phyloP scores from a whole-genome alignment of 106 monocot genomes.

The Phalaenopsis aphrodite region DNA sequence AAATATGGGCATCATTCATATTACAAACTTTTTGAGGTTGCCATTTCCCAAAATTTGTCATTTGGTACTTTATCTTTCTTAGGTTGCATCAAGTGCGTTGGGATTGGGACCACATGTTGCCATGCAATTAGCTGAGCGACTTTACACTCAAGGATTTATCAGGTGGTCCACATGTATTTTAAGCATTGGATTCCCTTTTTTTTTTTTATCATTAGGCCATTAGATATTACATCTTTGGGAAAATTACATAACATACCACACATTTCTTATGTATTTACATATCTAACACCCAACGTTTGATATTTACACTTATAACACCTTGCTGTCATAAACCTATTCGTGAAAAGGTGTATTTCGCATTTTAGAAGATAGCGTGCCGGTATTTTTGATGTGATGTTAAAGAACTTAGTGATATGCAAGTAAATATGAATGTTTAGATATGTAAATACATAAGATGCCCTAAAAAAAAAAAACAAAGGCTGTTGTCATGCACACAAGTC shows the following conservation, averaged over 20 bases:
- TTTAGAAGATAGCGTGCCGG: too few species aligned
- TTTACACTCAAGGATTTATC: constrained; percentile 92
- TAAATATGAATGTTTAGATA: too few species aligned
- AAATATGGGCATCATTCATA: not conserved
- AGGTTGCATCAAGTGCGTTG: constrained; percentile 95
- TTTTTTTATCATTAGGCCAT: not conserved
- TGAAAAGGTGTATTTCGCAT: too few species aligned
- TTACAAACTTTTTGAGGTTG: not conserved
- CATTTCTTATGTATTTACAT: too few species aligned
- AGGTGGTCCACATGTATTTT: constrained; percentile 30
- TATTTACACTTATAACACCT: too few species aligned
- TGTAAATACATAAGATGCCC: too few species aligned
- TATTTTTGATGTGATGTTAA: too few species aligned
- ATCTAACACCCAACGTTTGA: too few species aligned
- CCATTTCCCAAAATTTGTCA: not conserved
- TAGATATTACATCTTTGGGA: not conserved
- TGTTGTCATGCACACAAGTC: not conserved
- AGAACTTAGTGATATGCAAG: too few species aligned
- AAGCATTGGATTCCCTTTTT: not conserved
- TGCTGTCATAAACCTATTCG: too few species aligned
- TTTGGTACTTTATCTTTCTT: constrained; percentile 7
- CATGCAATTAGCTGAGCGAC: constrained; percentile 90
- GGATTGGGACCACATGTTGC: constrained; percentile 84
- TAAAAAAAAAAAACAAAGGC: not conserved
- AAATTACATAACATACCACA: too few species aligned